Evolutionary conservation across 2,329 filamentous ascomycete genomes (phyloP), one percentile per base, ranked within the genome.

Genomic region (Didymosphaeria variabile): DNA sequence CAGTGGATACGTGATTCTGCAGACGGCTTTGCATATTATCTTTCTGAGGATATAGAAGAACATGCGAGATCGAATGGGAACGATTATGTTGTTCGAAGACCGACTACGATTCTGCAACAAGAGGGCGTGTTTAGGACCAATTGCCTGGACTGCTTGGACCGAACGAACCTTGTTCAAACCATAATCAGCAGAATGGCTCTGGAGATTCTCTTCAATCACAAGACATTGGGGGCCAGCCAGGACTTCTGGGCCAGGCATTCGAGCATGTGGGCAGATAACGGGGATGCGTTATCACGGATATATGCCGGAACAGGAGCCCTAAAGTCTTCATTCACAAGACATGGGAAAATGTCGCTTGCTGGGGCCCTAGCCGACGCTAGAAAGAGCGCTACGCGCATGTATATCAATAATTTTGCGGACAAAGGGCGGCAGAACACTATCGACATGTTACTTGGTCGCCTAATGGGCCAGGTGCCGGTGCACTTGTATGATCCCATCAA

Each of bases 331-430:
- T 98, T 97, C 70, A 99, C 95, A 1, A 87, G 95, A 59, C 89
- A 91, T 72, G 95, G 95, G 36, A 98, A 97, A 79, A 97, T 97
- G 92, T 97, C 94, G 12, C 79, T 98, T 26, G 92, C 94, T 1
- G 95, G 95, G 31, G 92, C 94, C 12, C 87, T 99, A 68, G 94
- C 95, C n/a, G 95, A 99, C 80, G 91, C 93, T 47, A 88, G 94
- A 57, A 99, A 99, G 79, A 97, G 93, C 67, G 94, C 94, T 0
- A 95, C 95, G 55, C 87, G 95, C 61, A 87, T 97, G 64, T 98
- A 97, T 75, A 94, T 97, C 80, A 99, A 99, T 80, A 98, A 97
- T 74, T 98, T 99, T 76, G 88, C 93, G 9, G 95, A 99, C 77
- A 97, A 97, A 67, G 91, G 90, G 23, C 86, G 93, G 50, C 95